Evolutionary conservation across 1,284 basidiomycete species (phyloP), one percentile per base, ranked within the genome.

Genomic region (Pascua sp.): DNA sequence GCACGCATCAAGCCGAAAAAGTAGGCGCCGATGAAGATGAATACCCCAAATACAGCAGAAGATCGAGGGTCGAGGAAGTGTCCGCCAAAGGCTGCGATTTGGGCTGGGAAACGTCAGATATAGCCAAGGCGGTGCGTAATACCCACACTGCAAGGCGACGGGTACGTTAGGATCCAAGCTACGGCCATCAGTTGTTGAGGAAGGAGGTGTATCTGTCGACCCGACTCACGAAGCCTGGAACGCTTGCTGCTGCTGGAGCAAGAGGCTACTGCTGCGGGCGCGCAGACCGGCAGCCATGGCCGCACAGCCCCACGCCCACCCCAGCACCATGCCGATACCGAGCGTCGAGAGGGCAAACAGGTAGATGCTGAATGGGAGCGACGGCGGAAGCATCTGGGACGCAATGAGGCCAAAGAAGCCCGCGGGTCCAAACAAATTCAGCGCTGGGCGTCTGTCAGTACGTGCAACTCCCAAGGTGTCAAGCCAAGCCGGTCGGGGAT

Each of bases 221-320:
- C 24, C 24, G 24, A 32, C 24, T 32, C 24, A 32, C 24, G 24
- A 32, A 32, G 24, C 24, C 24, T 32, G 24, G 24, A 32, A 32
- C 24, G 24, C 3, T 32, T 32, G 24, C 24, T 32, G 24, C 24
- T 32, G 24, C 24, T 32, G 4, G 24, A 32, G 24, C 24, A 52
- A 16, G 11, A 87, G 68, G 0, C 80, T 71, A 52, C 83, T 78
- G 65, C 80, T 79, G 41, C 88, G 79, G 0, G 82, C 85, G n/a
- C 80, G 74, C 1, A 84, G 68, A 0, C 82, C 84, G 1, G 86
- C 82, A 3, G 83, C 85, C 86, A 89, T 89, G 0, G 83, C 85
- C 1, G 86, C 87, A 41, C 78, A 80, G 5, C 86, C 86, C 79
- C 87, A 83, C 0, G 84, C 89, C 89, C 89, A 91, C 8, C 89